Evolutionary conservation across 352 stramenopile species (phyloP).

Genomic region (Pythium apleroticum): DNA sequence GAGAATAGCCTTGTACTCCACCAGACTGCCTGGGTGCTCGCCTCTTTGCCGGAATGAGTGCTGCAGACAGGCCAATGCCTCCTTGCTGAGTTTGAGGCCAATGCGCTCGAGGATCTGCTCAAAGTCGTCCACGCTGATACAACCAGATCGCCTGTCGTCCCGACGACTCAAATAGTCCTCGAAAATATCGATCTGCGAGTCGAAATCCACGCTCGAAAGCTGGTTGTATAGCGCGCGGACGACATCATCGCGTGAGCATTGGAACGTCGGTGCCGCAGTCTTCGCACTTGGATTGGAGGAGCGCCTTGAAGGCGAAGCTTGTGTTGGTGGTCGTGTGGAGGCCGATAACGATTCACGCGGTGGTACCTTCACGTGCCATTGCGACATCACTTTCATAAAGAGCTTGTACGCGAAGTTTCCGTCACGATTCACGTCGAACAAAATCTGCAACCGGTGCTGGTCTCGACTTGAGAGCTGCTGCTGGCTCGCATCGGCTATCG

Average conservation of each 20-base stretch:
- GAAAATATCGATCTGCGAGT: conserved; percentile 62
- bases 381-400: conserved; percentile 71
- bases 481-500: conserved; percentile 38
- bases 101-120: conserved; percentile 52
- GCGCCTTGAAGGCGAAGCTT: not conserved
- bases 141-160: conserved; percentile 30
- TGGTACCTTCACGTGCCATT: conserved; percentile 30
- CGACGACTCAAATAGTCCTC: conserved; percentile 51
- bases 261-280: not conserved
- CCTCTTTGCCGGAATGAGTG: conserved; percentile 28
- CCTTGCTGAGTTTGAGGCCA: conserved; percentile 44
- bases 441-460: conserved; percentile 43
- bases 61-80: conserved; percentile 39
- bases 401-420: conserved; percentile 65
- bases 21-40: not conserved
- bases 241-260: conserved; percentile 30
- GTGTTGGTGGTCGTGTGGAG: not conserved
- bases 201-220: conserved; percentile 68
- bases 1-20: conserved; percentile 21
- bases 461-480: conserved; percentile 32
- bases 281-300: not conserved
- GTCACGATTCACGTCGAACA: conserved; percentile 73
- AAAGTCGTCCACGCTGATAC: conserved; percentile 41
- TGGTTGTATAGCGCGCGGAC: conserved; percentile 59
- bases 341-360: not conserved